phyloP scores from a whole-genome alignment of 1,139 yeast species.

The Debaryomyces subglobosus region DNA sequence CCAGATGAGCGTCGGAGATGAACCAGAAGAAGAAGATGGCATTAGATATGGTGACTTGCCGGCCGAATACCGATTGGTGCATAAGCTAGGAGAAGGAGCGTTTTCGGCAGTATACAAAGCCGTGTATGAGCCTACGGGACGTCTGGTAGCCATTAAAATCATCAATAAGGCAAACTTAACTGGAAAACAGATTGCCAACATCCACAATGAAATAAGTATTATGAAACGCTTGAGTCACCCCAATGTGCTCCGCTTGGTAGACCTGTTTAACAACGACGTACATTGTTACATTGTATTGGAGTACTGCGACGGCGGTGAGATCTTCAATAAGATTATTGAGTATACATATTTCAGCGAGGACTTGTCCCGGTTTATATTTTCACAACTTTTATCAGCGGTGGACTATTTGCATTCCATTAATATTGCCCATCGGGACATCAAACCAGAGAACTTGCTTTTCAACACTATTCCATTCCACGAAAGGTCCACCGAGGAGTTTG shows the following conservation, averaged over 20 bases:
- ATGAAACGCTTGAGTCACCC: conserved; percentile 76
- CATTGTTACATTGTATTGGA: conserved; percentile 84
- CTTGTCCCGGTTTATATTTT: conserved; percentile 79
- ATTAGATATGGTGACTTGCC: conserved; percentile 21
- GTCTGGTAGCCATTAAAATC: conserved; percentile 78
- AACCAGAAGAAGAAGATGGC: background rate
- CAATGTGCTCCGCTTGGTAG: conserved; percentile 71
- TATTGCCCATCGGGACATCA: conserved; percentile 92
- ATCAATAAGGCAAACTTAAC: conserved; percentile 67
- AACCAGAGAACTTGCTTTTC: conserved; percentile 89
- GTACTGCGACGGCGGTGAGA: conserved; percentile 89
- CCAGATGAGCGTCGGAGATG: background rate
- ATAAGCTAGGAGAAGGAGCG: conserved; percentile 78
- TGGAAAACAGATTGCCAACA: conserved; percentile 52
- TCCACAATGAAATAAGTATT: conserved; percentile 84
- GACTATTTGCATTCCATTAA: conserved; percentile 78
- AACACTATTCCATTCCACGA: conserved; percentile 50
- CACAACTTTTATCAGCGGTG: conserved; percentile 82
- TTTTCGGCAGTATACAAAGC: conserved; percentile 88
- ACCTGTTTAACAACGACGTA: conserved; percentile 57
- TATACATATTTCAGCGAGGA: conserved; percentile 89
- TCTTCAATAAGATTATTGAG: conserved; percentile 90
- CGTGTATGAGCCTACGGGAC: conserved; percentile 45
- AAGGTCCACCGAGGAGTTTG: conserved; percentile 43
- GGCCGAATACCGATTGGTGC: conserved; percentile 23